Conservation (phyloP, 2,329 filamentous ascomycete species). For the Byssothecium circinans region DNA sequence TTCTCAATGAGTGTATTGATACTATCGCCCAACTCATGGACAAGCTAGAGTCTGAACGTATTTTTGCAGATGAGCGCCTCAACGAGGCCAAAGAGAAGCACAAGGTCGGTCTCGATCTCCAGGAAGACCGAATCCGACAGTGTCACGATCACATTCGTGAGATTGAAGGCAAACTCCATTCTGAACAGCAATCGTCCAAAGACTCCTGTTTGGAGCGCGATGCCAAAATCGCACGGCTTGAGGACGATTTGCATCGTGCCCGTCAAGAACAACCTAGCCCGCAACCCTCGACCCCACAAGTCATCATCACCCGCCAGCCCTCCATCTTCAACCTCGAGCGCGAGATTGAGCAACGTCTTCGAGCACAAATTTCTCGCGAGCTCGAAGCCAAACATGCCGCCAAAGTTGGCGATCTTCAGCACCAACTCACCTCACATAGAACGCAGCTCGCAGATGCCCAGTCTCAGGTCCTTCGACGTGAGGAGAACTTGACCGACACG, state of each 20-base stretch:
- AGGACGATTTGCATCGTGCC: neutral
- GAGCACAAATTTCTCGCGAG: neutral
- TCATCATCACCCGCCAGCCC: no score
- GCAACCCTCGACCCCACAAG: neutral
- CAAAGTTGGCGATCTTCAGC: neutral
- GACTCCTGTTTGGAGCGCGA: neutral
- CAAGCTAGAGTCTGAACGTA: neutral
- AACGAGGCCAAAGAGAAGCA: neutral
- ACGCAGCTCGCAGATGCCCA: slow-evolving; percentile 43
- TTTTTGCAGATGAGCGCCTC: neutral
- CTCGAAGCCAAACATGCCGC: neutral
- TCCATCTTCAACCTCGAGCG: neutral
- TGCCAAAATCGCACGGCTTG: neutral
- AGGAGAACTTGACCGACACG: neutral
- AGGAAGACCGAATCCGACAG: neutral
- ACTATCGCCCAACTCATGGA: neutral
- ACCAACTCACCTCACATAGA: neutral
- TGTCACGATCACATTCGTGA: neutral
- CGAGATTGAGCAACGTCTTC: neutral
- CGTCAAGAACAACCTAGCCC: neutral
- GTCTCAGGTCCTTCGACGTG: neutral
- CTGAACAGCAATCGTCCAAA: neutral
- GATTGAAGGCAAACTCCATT: neutral
- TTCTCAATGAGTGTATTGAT: neutral
- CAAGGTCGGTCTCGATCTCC: neutral